Evolutionary conservation across 306 rosid species (phyloP).

Genomic region (Sindora glabra): DNA sequence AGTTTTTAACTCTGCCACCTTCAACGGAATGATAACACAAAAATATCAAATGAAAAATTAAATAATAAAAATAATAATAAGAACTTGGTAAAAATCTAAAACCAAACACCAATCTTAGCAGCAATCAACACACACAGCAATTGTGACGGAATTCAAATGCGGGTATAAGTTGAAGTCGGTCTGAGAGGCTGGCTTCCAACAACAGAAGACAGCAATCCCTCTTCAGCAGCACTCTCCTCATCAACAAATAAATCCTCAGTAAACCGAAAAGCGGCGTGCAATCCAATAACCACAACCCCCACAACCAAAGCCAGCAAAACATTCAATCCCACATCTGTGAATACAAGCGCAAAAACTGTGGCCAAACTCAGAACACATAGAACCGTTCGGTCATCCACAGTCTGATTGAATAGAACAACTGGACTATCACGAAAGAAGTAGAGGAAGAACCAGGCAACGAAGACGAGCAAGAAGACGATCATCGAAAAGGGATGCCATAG

Average conservation of each 20-base stretch:
- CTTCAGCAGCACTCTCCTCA: constrained; percentile 17
- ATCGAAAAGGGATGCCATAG: constrained; percentile 36
- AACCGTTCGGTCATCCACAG: constrained; percentile 18
- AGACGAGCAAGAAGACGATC: constrained; percentile 25
- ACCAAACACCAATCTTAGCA: no score
- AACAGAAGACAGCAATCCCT: constrained; percentile 24
- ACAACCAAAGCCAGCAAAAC: constrained; percentile 19
- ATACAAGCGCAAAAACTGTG: constrained; percentile 22
- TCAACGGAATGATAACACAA: not conserved
- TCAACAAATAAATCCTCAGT: constrained; percentile 26
- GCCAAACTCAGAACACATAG: constrained; percentile 16
- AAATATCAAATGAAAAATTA: not conserved
- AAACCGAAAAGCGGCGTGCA: constrained; percentile 33
- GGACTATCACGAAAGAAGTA: constrained; percentile 34
- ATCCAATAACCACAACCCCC: constrained; percentile 11
- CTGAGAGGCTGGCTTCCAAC: constrained; percentile 19
- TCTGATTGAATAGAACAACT: not conserved
- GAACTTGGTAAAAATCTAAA: no score
- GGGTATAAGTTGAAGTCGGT: constrained; percentile 12
- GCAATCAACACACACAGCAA: not conserved
- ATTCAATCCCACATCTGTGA: constrained; percentile 27
- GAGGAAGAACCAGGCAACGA: constrained; percentile 31
- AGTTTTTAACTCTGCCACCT: not conserved
- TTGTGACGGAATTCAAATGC: not conserved
- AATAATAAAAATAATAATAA: no score